These are phyloP conservation scores for Thecaphora thlaspeos DNA, from an alignment of 1,284 basidiomycete species.

Conservation along the genomic window DNA sequence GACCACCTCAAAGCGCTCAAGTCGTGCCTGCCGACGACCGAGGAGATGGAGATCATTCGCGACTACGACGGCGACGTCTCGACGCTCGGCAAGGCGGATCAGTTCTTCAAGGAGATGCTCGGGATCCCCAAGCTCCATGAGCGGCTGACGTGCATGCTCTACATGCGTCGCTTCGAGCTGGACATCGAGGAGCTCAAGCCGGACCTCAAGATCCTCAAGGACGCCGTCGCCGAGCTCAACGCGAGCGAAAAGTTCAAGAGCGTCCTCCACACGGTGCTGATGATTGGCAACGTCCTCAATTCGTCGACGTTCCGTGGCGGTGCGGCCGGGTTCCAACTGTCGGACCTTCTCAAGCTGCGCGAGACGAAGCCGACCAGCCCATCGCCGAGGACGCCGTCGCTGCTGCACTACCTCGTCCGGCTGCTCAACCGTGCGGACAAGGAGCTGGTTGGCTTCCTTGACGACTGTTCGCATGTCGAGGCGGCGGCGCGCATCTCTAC, in stretches of 20 bases:
- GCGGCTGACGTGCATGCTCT: conserved; percentile 77
- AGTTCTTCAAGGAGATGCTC: conserved; percentile 79
- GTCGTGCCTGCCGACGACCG: conserved; percentile 39
- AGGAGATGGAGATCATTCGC: conserved; percentile 45
- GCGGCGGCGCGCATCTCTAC: conserved; percentile 63
- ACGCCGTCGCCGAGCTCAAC: conserved; percentile 74
- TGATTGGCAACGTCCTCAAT: conserved; percentile 79
- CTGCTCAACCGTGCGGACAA: conserved; percentile 72
- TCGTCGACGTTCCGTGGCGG: conserved; percentile 76
- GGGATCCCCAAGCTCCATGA: conserved; percentile 72
- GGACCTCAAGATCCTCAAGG: conserved; percentile 73
- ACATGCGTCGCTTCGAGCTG: conserved; percentile 74
- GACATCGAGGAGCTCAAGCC: conserved; percentile 81
- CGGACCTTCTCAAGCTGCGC: conserved; percentile 76
- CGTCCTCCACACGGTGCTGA: conserved; percentile 67
- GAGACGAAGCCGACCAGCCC: conserved; percentile 77
- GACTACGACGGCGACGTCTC: conserved; percentile 42
- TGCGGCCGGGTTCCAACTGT: conserved; percentile 78
- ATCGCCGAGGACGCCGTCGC: conserved; percentile 71
- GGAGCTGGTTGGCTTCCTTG: conserved; percentile 70
- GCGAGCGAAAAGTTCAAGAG: conserved; percentile 69
- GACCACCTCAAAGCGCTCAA: conserved; percentile 45
- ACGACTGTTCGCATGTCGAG: conserved; percentile 78
- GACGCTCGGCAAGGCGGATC: conserved; percentile 68
- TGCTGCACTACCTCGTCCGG: conserved; percentile 80